These are phyloP conservation scores for Aureobasidium sp. DNA, from an alignment of 2,329 filamentous ascomycete genomes.

Conservation along the genomic window DNA sequence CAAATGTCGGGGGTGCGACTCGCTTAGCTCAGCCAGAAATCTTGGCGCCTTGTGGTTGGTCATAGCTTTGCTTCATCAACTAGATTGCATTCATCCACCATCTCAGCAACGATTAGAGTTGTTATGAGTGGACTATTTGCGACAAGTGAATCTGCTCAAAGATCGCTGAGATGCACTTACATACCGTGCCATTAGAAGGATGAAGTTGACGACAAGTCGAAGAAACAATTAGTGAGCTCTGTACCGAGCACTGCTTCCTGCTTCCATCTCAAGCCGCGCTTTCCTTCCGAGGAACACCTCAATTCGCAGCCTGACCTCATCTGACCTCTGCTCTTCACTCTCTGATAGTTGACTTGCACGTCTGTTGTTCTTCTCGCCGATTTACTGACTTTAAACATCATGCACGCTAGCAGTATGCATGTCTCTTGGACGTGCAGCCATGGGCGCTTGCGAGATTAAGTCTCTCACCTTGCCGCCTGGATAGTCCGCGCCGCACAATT, in stretches of 20 bases:
- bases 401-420: neutral
- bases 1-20: slow-evolving; percentile 3
- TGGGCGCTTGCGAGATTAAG: neutral
- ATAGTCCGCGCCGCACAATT: neutral
- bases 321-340: neutral
- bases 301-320: neutral
- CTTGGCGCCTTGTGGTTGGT: neutral
- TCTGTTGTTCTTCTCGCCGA: neutral
- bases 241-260: neutral
- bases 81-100: neutral
- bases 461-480: neutral
- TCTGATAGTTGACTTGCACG: neutral
- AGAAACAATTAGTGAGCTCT: neutral
- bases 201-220: neutral
- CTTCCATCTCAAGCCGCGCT: neutral
- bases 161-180: neutral
- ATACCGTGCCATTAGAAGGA: neutral
- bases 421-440: neutral
- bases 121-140: too few relatives aligned
- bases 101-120: neutral
- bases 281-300: neutral
- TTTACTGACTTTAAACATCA: too few relatives aligned
- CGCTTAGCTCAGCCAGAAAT: slow-evolving; percentile 7
- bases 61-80: neutral
- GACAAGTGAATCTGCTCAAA: neutral